Base-by-base conservation (phyloP, 331 rosid species). In the Arachis monticola region DNA sequence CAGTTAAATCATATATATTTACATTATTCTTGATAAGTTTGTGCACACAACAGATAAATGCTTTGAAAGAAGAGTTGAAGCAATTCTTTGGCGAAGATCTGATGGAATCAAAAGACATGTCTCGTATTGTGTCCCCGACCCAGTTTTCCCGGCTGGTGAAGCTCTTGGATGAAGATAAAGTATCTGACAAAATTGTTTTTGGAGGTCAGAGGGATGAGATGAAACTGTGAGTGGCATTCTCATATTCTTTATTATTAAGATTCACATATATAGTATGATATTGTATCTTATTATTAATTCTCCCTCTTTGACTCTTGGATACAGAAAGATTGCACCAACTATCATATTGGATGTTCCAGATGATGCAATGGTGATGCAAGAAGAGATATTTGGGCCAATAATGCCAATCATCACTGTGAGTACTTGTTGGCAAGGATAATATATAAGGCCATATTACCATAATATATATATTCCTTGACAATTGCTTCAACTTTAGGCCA, bases 361-460 rank as follows among this genome's bases (percentile, higher is more conserved):
- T 52, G 97, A 92, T 6, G 64, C 92, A 45, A 65, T 47, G 62
- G 75, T 89, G 14, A 89, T 92, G 97, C 90, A 89, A 50, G 97
- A 92, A 60, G 97, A 92, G 81, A 92, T 92, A 79, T 89, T 89
- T 77, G 97, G 97, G 8, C 97, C 96, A 48, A 74, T 92, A 64
- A 1, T 92, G 85, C 96, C 97, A 63, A 89, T 92, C 59, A 48
- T 89, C 67, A 92, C 96, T n/a, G 97, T 92, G 45, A 85, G 96
- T 82, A 60, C 50, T 57, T 62, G 67, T 56, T 59, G 47, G 10
- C 31, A 31, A 62, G 58, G 8, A 50, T n/a, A 35, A 35, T 35
- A 35, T 35, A 35, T 22, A 22, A 22, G 27, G 27, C 27, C 27
- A 22, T 22, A 22, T 22, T 22, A 22, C 27, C 27, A 22, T 22